phyloP scores from a whole-genome alignment of 768 basidiomycete genomes.

The Collybiopsis luxurians region DNA sequence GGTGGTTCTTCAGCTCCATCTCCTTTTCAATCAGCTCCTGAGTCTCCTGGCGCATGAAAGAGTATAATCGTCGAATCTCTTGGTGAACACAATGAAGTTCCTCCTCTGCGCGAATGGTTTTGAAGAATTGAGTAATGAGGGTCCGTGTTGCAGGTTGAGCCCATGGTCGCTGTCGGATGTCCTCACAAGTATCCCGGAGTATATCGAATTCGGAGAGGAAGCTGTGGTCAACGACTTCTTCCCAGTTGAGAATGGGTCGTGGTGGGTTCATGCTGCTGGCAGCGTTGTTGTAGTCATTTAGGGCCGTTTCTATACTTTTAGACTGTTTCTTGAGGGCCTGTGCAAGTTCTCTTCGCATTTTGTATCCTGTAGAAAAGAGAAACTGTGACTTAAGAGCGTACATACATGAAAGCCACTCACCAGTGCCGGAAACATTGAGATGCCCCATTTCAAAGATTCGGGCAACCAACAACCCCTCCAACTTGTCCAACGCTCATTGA shows the following conservation, averaged over 20 bases:
- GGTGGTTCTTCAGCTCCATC: background rate
- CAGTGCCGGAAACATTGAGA: background rate
- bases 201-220: constrained; percentile 18
- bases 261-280: constrained; percentile 8
- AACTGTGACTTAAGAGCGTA: background rate
- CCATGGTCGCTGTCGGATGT: constrained; percentile 9
- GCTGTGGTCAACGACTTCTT: constrained; percentile 15
- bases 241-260: constrained; percentile 9
- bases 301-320: constrained; percentile 11
- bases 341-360: constrained; percentile 10
- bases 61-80: constrained; percentile 13
- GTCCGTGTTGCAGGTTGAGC: background rate
- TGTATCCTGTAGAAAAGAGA: constrained; percentile 11
- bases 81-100: constrained; percentile 16
- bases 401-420: background rate
- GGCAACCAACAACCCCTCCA: background rate
- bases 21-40: background rate
- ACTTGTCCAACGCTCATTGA: constrained; percentile 5
- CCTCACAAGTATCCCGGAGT: constrained; percentile 8
- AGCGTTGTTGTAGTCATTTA: constrained; percentile 12
- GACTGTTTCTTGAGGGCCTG: constrained; percentile 12
- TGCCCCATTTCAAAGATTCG: background rate
- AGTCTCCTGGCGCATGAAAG: constrained; percentile 11
- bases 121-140: background rate
- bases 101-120: constrained; percentile 12